phyloP scores from a whole-genome alignment of 2,329 filamentous ascomycete genomes.

The Incumbomyces lentus region DNA sequence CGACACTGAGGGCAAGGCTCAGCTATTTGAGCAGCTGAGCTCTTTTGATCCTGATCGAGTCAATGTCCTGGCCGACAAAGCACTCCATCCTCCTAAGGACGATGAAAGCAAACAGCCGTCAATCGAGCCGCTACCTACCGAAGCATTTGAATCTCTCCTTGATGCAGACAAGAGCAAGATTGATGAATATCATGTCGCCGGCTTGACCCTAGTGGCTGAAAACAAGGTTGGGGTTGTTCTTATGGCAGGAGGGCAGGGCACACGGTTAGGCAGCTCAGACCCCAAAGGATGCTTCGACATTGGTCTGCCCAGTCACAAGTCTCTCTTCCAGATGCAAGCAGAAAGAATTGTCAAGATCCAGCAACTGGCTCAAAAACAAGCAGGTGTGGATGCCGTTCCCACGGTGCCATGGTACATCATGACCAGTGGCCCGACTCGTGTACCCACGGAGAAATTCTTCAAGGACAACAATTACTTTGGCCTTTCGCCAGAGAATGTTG shows the following conservation, averaged over 20 bases:
- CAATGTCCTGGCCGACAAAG: slow-evolving; percentile 74
- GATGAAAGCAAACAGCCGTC: slow-evolving; percentile 39
- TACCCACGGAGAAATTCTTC: slow-evolving; percentile 90
- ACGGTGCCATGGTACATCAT: slow-evolving; percentile 97
- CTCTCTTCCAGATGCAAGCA: slow-evolving; percentile 93
- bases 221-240: slow-evolving; percentile 76
- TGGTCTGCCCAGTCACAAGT: slow-evolving; percentile 82
- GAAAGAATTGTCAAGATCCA: slow-evolving; percentile 86
- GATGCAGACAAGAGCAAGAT: slow-evolving; percentile 74
- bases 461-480: slow-evolving; percentile 85
- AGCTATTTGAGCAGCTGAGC: slow-evolving; percentile 70
- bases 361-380: slow-evolving; percentile 62
- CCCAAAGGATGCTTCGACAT: slow-evolving; percentile 98
- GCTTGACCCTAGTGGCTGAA: slow-evolving; percentile 54
- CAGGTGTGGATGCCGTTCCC: slow-evolving; percentile 45
- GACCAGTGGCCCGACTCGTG: slow-evolving; percentile 90
- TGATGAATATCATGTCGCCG: slow-evolving; percentile 69
- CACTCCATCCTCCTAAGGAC: slow-evolving; percentile 62
- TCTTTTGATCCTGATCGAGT: slow-evolving; percentile 76
- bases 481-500: slow-evolving; percentile 69
- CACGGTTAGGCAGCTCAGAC: slow-evolving; percentile 81
- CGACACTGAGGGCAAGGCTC: slow-evolving; percentile 58
- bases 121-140: slow-evolving; percentile 80
- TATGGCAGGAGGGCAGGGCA: slow-evolving; percentile 96
- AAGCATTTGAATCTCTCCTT: slow-evolving; percentile 79